Conservation (phyloP, 2,329 filamentous ascomycete species). For the Nemania bipapillata region DNA sequence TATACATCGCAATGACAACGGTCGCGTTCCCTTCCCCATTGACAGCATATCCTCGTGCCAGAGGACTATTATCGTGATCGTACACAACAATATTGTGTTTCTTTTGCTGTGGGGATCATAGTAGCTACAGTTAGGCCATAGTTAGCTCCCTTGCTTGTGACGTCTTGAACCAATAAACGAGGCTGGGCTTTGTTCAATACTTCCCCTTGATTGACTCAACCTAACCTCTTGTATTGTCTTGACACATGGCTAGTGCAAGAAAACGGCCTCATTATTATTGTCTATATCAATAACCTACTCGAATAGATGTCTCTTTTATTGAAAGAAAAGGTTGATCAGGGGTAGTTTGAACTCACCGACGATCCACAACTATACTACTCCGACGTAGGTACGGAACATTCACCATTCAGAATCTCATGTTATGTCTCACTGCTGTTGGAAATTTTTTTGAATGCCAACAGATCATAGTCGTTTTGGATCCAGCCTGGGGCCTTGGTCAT, state of each 20-base stretch:
- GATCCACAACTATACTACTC: not conserved
- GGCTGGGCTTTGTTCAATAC: slow-evolving; percentile 1
- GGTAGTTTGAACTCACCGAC: not conserved
- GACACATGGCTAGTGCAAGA: not conserved
- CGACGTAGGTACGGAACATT: not conserved
- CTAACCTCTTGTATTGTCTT: not conserved
- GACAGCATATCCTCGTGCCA: not conserved
- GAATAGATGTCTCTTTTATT: not conserved
- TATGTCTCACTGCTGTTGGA: not conserved
- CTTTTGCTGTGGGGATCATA: slow-evolving; percentile 20
- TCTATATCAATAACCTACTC: not conserved
- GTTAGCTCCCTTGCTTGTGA: not conserved
- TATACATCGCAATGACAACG: not conserved
- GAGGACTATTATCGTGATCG: not conserved
- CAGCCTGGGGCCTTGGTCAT: not conserved
- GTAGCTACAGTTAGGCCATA: not conserved
- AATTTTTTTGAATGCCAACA: not conserved
- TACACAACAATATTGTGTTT: slow-evolving; percentile 8
- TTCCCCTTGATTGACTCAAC: not conserved
- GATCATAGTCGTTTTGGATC: not conserved
- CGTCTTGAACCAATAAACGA: not conserved
- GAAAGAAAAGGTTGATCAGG: not conserved
- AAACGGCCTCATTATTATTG: not conserved
- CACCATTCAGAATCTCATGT: not conserved
- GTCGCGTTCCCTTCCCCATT: not conserved